Percentiles rank a stretch among this genome's conserved stretches.
These are phyloP conservation scores for Aspergillus cejpii DNA, from an alignment of 2,329 filamentous ascomycete species.

Conservation along the genomic window DNA sequence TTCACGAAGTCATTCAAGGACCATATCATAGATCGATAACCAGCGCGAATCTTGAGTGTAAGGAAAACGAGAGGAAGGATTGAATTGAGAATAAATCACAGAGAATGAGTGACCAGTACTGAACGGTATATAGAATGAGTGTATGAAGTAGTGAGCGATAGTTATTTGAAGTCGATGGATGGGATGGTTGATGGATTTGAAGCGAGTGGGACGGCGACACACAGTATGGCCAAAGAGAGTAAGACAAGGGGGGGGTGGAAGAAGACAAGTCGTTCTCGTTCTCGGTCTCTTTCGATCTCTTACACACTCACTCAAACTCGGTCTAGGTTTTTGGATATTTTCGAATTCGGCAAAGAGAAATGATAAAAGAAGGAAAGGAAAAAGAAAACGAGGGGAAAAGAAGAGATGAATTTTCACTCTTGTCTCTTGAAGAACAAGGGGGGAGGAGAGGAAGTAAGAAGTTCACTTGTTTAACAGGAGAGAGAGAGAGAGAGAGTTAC, in stretches of 20 bases:
- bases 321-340: no score
- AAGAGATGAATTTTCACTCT: not conserved
- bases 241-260: constrained; percentile 5
- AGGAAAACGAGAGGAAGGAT: constrained; percentile 14
- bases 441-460: constrained; percentile 7
- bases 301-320: not conserved
- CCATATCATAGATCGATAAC: constrained; percentile 3
- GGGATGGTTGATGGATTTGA: constrained; percentile 6
- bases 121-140: constrained; percentile 9
- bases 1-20: constrained; percentile 22
- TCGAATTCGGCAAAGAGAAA: not conserved
- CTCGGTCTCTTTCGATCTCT: not conserved
- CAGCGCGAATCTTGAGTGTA: constrained; percentile 16
- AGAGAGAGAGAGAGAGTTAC: no score
- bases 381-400: not conserved
- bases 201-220: constrained; percentile 32
- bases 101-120: constrained; percentile 11
- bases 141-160: constrained; percentile 11
- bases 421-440: not conserved
- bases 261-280: constrained; percentile 1
- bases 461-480: constrained; percentile 13
- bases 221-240: constrained; percentile 24
- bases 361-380: not conserved
- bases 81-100: constrained; percentile 10
- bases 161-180: constrained; percentile 5